Base-by-base conservation (phyloP, 768 basidiomycete genomes). In the Lentinula sp. region DNA sequence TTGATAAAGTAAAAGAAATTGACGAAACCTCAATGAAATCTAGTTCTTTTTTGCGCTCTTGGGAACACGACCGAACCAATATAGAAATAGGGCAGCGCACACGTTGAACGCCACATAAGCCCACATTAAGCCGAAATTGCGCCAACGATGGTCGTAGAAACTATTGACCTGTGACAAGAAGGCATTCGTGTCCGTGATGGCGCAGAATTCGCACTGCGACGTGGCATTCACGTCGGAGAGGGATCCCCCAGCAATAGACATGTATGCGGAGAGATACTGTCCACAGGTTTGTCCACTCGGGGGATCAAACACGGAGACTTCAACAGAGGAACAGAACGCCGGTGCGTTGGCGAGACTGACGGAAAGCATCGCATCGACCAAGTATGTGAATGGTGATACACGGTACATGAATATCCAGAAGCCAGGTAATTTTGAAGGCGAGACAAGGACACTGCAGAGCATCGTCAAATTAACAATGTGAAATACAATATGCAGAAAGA, bases 281-380 rank as follows among this genome's bases (percentile, higher is more conserved):
- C 70, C 70, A 66, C 91, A 93, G 0, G 78, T 83, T 64, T 81
- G 74, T 1, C 85, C 86, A 0, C 74, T 66, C 3, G 87, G 85
- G 1, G 88, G 84, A 5, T 81, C 67, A 63, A 95, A 68, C 1
- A 75, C 76, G 2, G 85, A 81, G n/a, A 83, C 75, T 69, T 95
- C 93, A 54, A 77, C 70, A 0, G 71, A n/a, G 0, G 86, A 70
- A 69, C 93, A 95, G 15, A 71, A 74, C 52, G 89, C 76, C 1
- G 70, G 62, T 52, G 77, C 72, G 6, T 71, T 75, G 0, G 84
- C 85, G 12, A 88, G 67, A 9, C 81, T 86, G 85, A 61, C n/a
- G 28, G 37, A 45, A 18, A 82, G 64, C 18, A 84, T 65, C 16
- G 76, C 84, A 56, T 79, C 80, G 42, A 83, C 77, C 37, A 85